Percentiles rank a stretch among this genome's conserved stretches.
phyloP scores from a whole-genome alignment of 2,329 filamentous ascomycete genomes.

The Penicillium sp. region DNA sequence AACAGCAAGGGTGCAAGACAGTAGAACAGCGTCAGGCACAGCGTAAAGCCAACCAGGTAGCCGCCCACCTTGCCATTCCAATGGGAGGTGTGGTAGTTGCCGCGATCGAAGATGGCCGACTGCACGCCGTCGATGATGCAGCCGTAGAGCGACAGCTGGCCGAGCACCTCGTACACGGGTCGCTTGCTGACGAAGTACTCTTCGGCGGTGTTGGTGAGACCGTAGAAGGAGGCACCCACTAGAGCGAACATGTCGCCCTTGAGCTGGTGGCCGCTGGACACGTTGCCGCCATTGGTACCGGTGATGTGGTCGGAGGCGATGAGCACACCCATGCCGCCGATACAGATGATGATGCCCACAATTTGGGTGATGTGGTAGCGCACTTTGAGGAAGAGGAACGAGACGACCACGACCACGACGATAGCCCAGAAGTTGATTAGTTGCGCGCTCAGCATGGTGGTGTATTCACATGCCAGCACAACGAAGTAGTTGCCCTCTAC shows the following conservation, averaged over 20 bases:
- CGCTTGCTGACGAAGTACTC: conserved; percentile 87
- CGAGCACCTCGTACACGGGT: conserved; percentile 88
- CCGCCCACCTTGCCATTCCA: conserved; percentile 68
- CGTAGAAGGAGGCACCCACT: conserved; percentile 84
- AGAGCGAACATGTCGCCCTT: conserved; percentile 93
- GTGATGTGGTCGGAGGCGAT: conserved; percentile 84
- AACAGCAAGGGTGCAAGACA: conserved; percentile 79
- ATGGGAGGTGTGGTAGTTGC: conserved; percentile 59
- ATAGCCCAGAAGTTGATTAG: conserved; percentile 99
- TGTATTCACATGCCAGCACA: conserved; percentile 87
- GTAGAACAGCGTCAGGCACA: conserved; percentile 82
- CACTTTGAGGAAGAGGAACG: conserved; percentile 75
- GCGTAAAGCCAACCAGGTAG: conserved; percentile 85
- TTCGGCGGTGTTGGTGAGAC: conserved; percentile 83
- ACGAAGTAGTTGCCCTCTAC: conserved; percentile 98
- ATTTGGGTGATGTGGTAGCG: conserved; percentile 87
- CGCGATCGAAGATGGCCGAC: conserved; percentile 84
- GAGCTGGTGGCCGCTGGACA: conserved; percentile 58
- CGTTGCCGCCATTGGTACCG: conserved; percentile 62
- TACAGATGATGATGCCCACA: conserved; percentile 79
- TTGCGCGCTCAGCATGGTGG: conserved; percentile 86
- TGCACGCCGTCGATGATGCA: conserved; percentile 88
- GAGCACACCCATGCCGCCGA: conserved; percentile 83
- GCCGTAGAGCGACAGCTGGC: conserved; percentile 83
- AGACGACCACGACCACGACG: conserved; percentile 80